A percentile compares a stretch with the other conserved stretches of the same genome.
Evolutionary conservation across 192 early-diverging fungal genomes (phyloP).

Genomic region (Coemansia sp.): DNA sequence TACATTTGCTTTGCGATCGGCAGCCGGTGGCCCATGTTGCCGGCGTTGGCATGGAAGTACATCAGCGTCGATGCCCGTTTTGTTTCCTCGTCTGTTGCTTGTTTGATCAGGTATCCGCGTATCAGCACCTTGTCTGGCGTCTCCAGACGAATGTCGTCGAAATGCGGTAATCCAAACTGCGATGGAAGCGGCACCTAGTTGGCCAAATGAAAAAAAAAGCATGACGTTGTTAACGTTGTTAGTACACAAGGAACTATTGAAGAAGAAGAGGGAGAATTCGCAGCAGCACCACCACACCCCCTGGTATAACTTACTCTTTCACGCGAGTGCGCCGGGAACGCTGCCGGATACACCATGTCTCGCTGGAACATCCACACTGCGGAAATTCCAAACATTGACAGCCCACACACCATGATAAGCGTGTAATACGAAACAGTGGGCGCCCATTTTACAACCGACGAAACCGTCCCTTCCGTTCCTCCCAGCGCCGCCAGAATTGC

Average conservation of each 20-base stretch:
- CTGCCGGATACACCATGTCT: conserved; percentile 76
- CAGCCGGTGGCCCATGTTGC: conserved; percentile 97
- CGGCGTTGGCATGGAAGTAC: conserved; percentile 96
- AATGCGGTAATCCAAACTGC: conserved; percentile 64
- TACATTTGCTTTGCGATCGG: conserved; percentile 83
- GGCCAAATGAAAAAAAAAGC: no score
- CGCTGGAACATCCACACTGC: conserved; percentile 71
- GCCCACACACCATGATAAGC: conserved; percentile 7
- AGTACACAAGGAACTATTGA: no score
- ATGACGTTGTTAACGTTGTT: no score
- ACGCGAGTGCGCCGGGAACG: conserved; percentile 52
- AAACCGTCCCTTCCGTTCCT: conserved; percentile 28
- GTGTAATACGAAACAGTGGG: conserved; percentile 46
- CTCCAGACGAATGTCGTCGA: conserved; percentile 67
- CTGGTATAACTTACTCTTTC: conserved; percentile 10
- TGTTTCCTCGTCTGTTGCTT: conserved; percentile 56
- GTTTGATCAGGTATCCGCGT: conserved; percentile 74
- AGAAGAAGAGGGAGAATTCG: no score
- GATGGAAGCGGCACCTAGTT: conserved; percentile 59
- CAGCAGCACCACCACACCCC: no score
- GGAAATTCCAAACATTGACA: conserved; percentile 28
- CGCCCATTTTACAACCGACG: conserved; percentile 28
- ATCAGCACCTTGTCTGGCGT: conserved; percentile 82
- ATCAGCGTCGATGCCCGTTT: conserved; percentile 71
- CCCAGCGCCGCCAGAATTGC: conserved; percentile 41